Evolutionary conservation across 2,329 filamentous ascomycete species (phyloP).

Genomic region (Penicillium capsulatum): DNA sequence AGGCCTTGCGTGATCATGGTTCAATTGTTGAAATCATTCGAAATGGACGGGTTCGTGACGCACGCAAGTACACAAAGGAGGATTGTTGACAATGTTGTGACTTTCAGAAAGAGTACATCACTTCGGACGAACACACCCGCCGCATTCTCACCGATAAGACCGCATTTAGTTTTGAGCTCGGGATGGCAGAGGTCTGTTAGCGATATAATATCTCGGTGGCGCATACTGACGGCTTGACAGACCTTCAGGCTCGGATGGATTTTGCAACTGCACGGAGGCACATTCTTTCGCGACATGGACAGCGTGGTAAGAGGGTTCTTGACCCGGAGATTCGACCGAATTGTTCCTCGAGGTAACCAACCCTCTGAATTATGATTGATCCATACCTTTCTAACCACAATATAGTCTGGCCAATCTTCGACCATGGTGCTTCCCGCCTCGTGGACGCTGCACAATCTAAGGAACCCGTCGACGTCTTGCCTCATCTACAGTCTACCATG

Average conservation of each 20-base stretch:
- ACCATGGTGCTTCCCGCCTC: neutral
- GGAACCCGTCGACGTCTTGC: neutral
- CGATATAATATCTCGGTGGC: too few species aligned
- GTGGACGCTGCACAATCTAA: too few species aligned
- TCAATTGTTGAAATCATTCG: neutral
- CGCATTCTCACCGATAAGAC: constrained; percentile 1
- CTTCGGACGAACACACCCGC: neutral
- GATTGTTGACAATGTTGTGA: neutral
- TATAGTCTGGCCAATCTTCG: constrained; percentile 2
- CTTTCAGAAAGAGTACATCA: neutral
- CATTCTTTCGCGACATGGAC: constrained; percentile 3
- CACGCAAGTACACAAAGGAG: neutral
- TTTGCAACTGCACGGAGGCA: neutral
- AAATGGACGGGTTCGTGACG: neutral
- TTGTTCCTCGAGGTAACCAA: neutral
- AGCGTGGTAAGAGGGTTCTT: neutral
- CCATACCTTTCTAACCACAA: too few species aligned
- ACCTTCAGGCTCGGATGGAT: neutral
- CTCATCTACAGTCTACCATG: constrained; percentile 1
- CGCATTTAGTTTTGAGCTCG: constrained; percentile 1
- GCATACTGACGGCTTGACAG: neutral
- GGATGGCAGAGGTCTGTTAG: neutral
- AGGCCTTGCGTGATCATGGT: neutral
- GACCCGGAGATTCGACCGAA: neutral
- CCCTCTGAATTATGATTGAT: too few species aligned